These are phyloP conservation scores for Metschnikowia henanensis DNA, from an alignment of 805 yeast genomes.

Conservation along the genomic window DNA sequence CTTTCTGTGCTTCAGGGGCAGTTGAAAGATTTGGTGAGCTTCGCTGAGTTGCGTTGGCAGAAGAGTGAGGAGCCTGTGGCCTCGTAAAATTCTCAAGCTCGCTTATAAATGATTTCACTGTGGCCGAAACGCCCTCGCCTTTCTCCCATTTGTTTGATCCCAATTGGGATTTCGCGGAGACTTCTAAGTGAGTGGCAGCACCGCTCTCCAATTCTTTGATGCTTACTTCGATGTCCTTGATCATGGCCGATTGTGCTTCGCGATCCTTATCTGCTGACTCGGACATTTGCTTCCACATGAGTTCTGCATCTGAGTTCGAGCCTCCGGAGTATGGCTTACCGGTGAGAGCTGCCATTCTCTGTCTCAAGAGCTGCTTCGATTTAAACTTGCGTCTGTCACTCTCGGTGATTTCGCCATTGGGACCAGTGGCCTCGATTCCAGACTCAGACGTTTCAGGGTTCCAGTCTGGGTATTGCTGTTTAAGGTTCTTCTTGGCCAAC, in stretches of 20 bases:
- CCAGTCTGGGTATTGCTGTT: constrained; percentile 67
- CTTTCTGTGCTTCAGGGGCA: constrained; percentile 6
- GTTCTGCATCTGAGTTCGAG: constrained; percentile 54
- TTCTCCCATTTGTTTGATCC: constrained; percentile 76
- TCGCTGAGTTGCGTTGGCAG: neutral
- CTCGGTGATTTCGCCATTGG: constrained; percentile 84
- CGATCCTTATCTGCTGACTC: constrained; percentile 53
- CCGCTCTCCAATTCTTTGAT: constrained; percentile 62
- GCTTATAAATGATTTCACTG: constrained; percentile 61
- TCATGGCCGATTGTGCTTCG: constrained; percentile 54
- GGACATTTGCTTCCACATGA: constrained; percentile 51
- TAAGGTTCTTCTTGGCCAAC: constrained; percentile 53
- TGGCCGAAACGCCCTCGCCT: constrained; percentile 70
- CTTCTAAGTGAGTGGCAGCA: constrained; percentile 41
- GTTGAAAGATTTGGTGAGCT: constrained; percentile 1
- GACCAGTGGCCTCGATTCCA: constrained; percentile 74
- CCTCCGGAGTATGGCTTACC: constrained; percentile 60
- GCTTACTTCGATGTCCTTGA: constrained; percentile 70
- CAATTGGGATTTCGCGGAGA: constrained; percentile 42
- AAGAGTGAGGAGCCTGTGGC: constrained; percentile 2
- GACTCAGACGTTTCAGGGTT: constrained; percentile 33
- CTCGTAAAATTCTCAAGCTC: constrained; percentile 40
- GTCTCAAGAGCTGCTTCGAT: constrained; percentile 73
- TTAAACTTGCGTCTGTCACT: constrained; percentile 77
- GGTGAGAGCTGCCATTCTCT: constrained; percentile 91